Base-by-base conservation (phyloP, 768 basidiomycete species). In the Leucosporidium scottii region DNA sequence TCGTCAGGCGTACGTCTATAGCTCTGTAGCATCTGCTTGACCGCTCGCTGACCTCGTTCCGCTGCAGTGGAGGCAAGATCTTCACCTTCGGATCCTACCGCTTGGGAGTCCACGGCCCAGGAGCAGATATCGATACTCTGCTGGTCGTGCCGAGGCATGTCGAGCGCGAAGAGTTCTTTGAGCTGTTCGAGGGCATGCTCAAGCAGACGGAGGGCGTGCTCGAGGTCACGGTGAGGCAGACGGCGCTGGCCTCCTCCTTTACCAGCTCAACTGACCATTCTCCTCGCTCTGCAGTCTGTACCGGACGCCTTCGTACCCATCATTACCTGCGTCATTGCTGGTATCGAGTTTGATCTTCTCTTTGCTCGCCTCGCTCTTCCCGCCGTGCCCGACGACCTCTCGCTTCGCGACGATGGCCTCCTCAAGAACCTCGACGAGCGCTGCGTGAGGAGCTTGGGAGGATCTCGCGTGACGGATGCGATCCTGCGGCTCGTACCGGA, bases 1-100 rank as follows among this genome's bases (percentile, higher is more conserved):
- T 13, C 84, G 80, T 61, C 87, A 90, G 58, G 91, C 96, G 63
- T 72, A 25, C 30, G 68, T 59, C 39, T 10, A 23, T 18, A 21
- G 27, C 25, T 27, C 21, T 48, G 23, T 44, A 44, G 15, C 39
- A 7, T 7, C 13, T 3, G 5, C 18, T 20, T 21, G 21, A 23
- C 1, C 8, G 5, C 23, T n/a, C 50, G 50, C 50, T 51, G 50
- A 51, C 21, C 56, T 36, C 27, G 20, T 44, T 61, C 21, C 6
- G 18, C 8, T 17, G 4, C 64, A 69, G 68, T 13, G 96, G 96
- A 61, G 96, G 93, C 71, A 94, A 98, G 82, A 98, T 99, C 77
- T 99, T 92, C 79, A 98, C 96, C 10, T 99, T 94, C 78, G 96
- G 96, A 51, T 97, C 93, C 61, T 98, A 97, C 82, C 88, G 96